These are phyloP conservation scores for Aspergillus brasiliensis DNA, from an alignment of 2,329 filamentous ascomycete species.

Conservation along the genomic window DNA sequence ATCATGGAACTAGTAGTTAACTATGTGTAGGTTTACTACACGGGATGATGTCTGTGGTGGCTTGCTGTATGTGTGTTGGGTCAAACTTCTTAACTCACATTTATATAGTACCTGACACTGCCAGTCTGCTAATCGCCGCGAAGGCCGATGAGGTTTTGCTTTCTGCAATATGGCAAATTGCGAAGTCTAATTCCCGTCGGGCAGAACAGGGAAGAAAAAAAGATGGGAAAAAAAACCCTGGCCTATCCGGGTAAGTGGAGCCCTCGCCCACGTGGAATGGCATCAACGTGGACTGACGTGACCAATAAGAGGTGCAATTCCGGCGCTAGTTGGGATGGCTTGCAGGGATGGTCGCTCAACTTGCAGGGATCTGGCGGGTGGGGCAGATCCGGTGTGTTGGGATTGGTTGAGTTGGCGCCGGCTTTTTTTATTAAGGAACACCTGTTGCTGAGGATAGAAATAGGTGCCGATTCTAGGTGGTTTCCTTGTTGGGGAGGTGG, in stretches of 20 bases:
- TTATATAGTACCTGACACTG: too few relatives aligned
- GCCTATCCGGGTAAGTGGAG: constrained; percentile 16
- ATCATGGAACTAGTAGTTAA: neutral
- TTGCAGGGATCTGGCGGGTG: neutral
- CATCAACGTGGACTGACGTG: neutral
- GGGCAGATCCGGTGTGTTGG: neutral
- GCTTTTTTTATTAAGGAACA: neutral
- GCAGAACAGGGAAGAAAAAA: constrained; percentile 5
- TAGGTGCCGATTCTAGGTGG: neutral
- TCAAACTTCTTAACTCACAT: too few relatives aligned
- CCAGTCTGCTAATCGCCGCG: too few relatives aligned
- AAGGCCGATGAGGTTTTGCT: too few relatives aligned
- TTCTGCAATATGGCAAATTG: neutral
- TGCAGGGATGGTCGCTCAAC: neutral
- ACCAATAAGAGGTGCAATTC: neutral
- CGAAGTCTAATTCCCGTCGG: neutral
- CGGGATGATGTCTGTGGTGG: too few relatives aligned
- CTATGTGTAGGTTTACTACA: too few relatives aligned
- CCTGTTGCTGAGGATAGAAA: neutral
- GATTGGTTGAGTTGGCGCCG: neutral
- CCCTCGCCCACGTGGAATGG: constrained; percentile 2
- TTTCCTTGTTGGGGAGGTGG: neutral
- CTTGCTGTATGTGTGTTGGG: too few relatives aligned
- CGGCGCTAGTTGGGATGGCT: neutral
- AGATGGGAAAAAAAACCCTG: constrained; percentile 9